Evolutionary conservation across 176 grass and related monocot species (phyloP).

Genomic region (Eragrostis nindensis): DNA sequence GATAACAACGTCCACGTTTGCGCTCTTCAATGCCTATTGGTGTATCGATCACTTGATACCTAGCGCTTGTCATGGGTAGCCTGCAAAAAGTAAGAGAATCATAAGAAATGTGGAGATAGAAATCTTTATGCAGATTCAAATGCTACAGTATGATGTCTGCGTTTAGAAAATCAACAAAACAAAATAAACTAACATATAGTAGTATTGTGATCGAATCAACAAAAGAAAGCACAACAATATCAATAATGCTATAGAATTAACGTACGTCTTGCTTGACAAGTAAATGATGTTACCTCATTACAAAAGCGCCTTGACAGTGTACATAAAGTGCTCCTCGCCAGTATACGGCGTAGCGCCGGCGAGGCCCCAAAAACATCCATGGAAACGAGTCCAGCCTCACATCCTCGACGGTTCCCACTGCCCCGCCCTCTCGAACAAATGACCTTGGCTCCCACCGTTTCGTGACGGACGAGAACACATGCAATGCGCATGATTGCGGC

Average conservation of each 20-base stretch:
- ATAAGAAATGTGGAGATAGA: background rate
- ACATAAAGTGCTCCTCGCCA: constrained; percentile 16
- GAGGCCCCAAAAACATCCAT: background rate
- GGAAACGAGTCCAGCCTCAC: background rate
- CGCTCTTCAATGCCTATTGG: background rate
- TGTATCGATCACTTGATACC: background rate
- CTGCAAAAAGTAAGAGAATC: background rate
- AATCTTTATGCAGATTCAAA: background rate
- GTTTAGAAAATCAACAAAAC: background rate
- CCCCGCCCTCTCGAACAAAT: background rate
- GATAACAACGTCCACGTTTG: background rate
- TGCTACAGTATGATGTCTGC: background rate
- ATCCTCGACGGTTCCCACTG: background rate
- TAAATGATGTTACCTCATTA: background rate
- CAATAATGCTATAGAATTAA: background rate
- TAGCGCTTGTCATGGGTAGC: background rate
- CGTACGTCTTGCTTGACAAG: background rate
- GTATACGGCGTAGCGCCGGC: background rate
- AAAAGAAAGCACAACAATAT: background rate
- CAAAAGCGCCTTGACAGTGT: constrained; percentile 19
- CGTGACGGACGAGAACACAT: background rate
- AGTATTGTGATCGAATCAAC: no score
- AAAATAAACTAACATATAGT: no score
- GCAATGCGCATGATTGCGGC: background rate
- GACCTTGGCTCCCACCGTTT: background rate